Evolutionary conservation across 768 basidiomycete genomes (phyloP), one percentile per base, ranked within the genome.

Genomic region (Collybia sordida): DNA sequence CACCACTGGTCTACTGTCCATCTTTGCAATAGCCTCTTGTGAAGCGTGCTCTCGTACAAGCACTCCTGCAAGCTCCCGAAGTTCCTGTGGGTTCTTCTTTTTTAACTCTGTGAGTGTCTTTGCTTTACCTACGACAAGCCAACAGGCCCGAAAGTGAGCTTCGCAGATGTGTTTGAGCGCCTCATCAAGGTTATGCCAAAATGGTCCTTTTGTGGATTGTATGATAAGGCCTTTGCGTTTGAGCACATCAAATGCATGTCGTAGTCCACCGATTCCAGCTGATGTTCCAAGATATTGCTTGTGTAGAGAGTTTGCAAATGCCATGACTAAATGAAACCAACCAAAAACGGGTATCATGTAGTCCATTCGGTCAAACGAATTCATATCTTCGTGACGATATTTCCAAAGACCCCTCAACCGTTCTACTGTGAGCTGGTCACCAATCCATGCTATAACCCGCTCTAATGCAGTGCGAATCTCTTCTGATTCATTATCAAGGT

Each of bases 301-400:
- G 49, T 77, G 70, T 0, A 77, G 44, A 0, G 73, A 73, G 34
- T 70, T 67, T 3, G 64, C 71, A 45, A 67, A 66, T 5, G 73
- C 72, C 66, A 79, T 74, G 18, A 56, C 41, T 0, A 66, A 49
- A 49, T 79, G 75, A 11, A 79, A 64, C 73, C 72, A 79, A 0
- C 75, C 70, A 35, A 71, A 70, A 0, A 59, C 45, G 0, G 57
- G 42, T 1, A 70, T 37, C 4, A 70, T 48, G 53, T 59, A 74
- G 40, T 75, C 71, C 0, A 69, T 41, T 0, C 63, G 62, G 15
- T 71, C 62, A 44, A 55, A 68, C 0, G 64, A 58, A 21, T 64
- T 72, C 5, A 45, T 24, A 39, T 73, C 72, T 15, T 66, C 57
- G 7, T 52, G 45, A 1, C 58, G 57, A 47, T 51, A 71, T 5